Base-by-base conservation (phyloP, 306 rosid genomes). In the Dryas drummondii region DNA sequence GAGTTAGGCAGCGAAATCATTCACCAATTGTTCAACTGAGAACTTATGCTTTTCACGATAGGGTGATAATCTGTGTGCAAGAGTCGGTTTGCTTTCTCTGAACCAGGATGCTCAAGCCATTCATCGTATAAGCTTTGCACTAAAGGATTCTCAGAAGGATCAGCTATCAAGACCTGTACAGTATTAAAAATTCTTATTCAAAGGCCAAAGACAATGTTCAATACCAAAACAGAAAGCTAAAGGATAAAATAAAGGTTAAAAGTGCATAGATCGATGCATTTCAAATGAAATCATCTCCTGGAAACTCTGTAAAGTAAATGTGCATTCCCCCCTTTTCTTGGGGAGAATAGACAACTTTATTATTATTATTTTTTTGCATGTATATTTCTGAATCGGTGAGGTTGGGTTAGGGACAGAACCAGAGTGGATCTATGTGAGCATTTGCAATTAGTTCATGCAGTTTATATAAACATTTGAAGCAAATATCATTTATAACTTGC, bases 1-100 rank as follows among this genome's bases (percentile, higher is more conserved):
- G 26, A 57, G 75, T 65, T 26, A n/a, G 26, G 37, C 49, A 6
- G 7, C 6, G 9, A 65, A 5, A 11, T 71, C 54, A 46, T 72
- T 79, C 67, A 94, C 99, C 99, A 94, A 84, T 88, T 85, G 69
- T 89, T 87, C 83, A 94, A 86, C 85, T 92, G 97, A 65, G 99
- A 84, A 76, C 97, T 87, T 60, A 92, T 83, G 88, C 96, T 92
- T 90, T 94, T 94, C 66, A 87, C 90, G 68, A 94, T 72, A 48
- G 88, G 91, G 74, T 89, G 97, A 76, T 94, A 94, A 72, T 86
- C 91, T 54, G 97, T 94, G 82, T 85, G 96, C 86, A 89, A 68
- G 80, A 85, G 76, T 76, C 82, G 89, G 87, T 79, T 86, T 9
- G 99, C 97, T 82, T 92, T 88, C 80, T 90, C 92, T n/a, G 97